A percentile compares a stretch with the other conserved stretches of the same genome.
These are phyloP conservation scores for Pseudozyma hubeiensis DNA, from an alignment of 1,284 basidiomycete species.

Conservation along the genomic window DNA sequence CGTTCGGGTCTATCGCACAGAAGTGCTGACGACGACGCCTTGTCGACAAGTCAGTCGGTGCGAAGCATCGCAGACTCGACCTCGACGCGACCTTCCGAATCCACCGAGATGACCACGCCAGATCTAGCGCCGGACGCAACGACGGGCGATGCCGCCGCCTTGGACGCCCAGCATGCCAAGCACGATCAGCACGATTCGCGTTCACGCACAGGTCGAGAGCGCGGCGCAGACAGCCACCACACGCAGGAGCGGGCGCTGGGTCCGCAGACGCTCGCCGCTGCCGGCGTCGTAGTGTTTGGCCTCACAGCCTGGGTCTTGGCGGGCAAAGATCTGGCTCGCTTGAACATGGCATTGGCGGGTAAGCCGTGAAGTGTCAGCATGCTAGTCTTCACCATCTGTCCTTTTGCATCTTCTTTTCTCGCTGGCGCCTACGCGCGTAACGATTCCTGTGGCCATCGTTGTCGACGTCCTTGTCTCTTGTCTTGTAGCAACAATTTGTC, in stretches of 20 bases:
- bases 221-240: conserved; percentile 11
- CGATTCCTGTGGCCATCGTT: neutral
- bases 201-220: conserved; percentile 23
- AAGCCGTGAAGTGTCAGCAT: conserved; percentile 15
- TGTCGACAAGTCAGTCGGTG: conserved; percentile 41
- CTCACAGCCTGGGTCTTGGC: conserved; percentile 52
- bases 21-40: conserved; percentile 35
- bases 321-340: conserved; percentile 35
- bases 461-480: neutral
- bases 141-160: conserved; percentile 12
- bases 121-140: conserved; percentile 25
- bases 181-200: conserved; percentile 15
- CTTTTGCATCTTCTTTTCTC: neutral
- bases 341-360: conserved; percentile 23
- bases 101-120: conserved; percentile 48
- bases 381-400: neutral
- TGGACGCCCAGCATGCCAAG: conserved; percentile 21
- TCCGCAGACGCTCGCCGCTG: conserved; percentile 38
- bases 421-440: too few species aligned
- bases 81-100: conserved; percentile 41
- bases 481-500: conserved; percentile 14
- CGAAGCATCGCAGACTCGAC: conserved; percentile 51
- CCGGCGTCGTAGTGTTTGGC: conserved; percentile 49
- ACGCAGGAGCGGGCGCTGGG: conserved; percentile 21
- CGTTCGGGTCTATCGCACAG: conserved; percentile 19